A percentile compares a stretch with the other conserved stretches of the same genome.
phyloP scores from a whole-genome alignment of 805 yeast species.

The Wickerhamiella vanderwaltii region DNA sequence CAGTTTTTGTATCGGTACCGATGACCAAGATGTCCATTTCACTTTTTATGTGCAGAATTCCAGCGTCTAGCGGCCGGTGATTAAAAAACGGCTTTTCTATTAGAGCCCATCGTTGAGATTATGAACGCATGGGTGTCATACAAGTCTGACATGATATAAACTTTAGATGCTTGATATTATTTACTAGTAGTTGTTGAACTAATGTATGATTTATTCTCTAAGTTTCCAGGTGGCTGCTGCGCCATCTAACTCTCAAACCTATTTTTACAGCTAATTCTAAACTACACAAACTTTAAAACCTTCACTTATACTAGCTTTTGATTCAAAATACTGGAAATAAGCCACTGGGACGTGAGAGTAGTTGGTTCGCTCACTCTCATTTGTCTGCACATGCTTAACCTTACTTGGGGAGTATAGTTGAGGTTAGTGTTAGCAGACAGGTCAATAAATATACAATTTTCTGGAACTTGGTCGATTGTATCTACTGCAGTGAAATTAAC shows the following conservation, averaged over 20 bases:
- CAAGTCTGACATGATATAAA: slow-evolving; percentile 26
- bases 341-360: slow-evolving; percentile 23
- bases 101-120: slow-evolving; percentile 10
- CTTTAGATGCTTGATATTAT: too few species aligned
- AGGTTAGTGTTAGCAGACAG: slow-evolving; percentile 9
- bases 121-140: slow-evolving; percentile 24
- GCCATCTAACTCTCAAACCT: too few species aligned
- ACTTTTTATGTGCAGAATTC: not conserved
- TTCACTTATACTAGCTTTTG: slow-evolving; percentile 20
- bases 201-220: too few species aligned
- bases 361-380: slow-evolving; percentile 15
- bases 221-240: too few species aligned
- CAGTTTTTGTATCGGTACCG: slow-evolving; percentile 6
- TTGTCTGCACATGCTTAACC: slow-evolving; percentile 13
- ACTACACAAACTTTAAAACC: not conserved
- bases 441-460: slow-evolving; percentile 19
- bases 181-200: too few species aligned
- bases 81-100: slow-evolving; percentile 6
- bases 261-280: too few species aligned
- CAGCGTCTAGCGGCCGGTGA: slow-evolving; percentile 3
- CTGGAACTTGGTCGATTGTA: slow-evolving; percentile 10
- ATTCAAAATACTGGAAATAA: slow-evolving; percentile 25
- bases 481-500: slow-evolving; percentile 12
- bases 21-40: not conserved
- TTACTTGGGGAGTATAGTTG: slow-evolving; percentile 9